Evolutionary conservation across 2,329 filamentous ascomycete species (phyloP), one percentile per base, ranked within the genome.

Genomic region (Calonectria hawksworthii): DNA sequence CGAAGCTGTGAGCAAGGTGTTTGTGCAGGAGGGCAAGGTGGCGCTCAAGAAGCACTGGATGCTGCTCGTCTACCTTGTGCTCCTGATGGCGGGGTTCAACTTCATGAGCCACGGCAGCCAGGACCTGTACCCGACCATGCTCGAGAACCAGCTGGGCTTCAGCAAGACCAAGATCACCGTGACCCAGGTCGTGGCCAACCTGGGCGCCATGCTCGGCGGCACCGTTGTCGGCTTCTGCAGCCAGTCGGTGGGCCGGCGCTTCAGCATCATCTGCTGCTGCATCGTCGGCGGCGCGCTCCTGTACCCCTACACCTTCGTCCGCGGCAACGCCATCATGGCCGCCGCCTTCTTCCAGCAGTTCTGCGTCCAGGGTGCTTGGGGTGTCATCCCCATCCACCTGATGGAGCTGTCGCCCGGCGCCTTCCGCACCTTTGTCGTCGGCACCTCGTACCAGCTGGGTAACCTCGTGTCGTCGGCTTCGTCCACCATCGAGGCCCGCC

Each of bases 31-130:
- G 85, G 95, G 94, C 75, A 94, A 94, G 80, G 91, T 96, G 0
- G 95, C 95, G 0, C 82, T 98, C 36, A 93, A 92, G 84, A 90
- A 92, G 14, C 95, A 98, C 84, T 98, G 96, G 96, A 77, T 95
- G 18, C 85, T 98, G 3, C 88, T 98, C 71, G 87, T 92, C 44
- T 98, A 98, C 85, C 88, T 98, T 72, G 94, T 98, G 9, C 87
- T 98, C 26, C 88, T 98, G 50, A 98, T 98, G 95, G 93, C 95
- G 2, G 95, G 95, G 5, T 97, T 98, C 88, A 98, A 98, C 86
- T 98, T 97, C 83, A 96, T 97, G 94, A 94, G 93, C 23, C 94
- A 96, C 82, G 94, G 94, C 69, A 94, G 92, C 28, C 84, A 94
- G 83, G 90, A 92, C 78, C 82, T 93, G 34, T 92, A 92, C 78